Evolutionary conservation across 163 green algal genomes (phyloP).

Genomic region (Prototheca cutis): DNA sequence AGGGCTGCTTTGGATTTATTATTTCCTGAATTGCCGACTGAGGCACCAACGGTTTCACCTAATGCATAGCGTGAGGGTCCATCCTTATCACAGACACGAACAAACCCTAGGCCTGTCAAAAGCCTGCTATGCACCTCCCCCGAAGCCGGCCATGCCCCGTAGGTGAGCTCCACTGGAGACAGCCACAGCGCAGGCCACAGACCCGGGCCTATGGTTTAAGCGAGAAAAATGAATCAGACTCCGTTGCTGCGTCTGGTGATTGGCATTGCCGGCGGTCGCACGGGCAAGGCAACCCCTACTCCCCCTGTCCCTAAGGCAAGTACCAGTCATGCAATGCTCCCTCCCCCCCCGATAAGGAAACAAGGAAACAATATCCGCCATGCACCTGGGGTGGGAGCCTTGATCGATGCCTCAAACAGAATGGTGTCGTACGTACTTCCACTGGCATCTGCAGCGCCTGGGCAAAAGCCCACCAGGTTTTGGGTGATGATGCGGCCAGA

Average conservation of each 20-base stretch:
- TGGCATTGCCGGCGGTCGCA: too few relatives aligned
- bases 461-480: slow-evolving; percentile 17
- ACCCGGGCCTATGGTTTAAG: slow-evolving; percentile 4
- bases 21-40: too few relatives aligned
- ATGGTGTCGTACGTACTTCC: slow-evolving; percentile 1
- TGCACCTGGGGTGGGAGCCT: background rate
- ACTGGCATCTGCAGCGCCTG: slow-evolving; percentile 6
- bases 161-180: slow-evolving; percentile 10
- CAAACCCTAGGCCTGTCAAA: too few relatives aligned
- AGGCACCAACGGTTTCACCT: too few relatives aligned
- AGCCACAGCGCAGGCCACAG: slow-evolving; percentile 21
- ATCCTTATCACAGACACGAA: too few relatives aligned
- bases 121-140: too few relatives aligned
- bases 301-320: background rate
- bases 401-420: slow-evolving; percentile 2
- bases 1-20: too few relatives aligned
- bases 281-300: background rate
- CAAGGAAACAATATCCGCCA: background rate
- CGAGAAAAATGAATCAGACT: too few relatives aligned
- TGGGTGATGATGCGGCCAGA: slow-evolving; percentile 23
- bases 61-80: too few relatives aligned
- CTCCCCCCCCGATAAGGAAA: too few relatives aligned
- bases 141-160: slow-evolving; percentile 19
- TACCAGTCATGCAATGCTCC: too few relatives aligned
- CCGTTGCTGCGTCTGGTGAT: too few relatives aligned